A percentile compares a stretch with the other conserved stretches of the same genome.
Conservation (phyloP, 1,139 yeast species). For the Kodamaea arcana region DNA sequence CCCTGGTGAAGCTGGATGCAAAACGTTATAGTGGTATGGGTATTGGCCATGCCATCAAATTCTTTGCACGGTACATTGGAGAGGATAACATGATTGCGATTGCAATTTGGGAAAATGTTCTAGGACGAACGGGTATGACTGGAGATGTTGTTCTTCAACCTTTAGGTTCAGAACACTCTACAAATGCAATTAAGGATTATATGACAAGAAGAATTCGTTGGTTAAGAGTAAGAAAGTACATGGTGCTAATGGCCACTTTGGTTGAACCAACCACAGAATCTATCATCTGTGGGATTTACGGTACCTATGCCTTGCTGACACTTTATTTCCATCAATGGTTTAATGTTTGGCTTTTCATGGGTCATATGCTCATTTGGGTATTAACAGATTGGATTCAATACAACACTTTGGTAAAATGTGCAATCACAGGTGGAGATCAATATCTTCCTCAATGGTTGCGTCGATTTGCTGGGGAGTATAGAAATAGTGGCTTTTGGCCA, state of each 20-base stretch:
- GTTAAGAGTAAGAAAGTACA: slow-evolving; percentile 84
- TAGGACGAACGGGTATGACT: slow-evolving; percentile 72
- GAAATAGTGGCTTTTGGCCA: slow-evolving; percentile 1
- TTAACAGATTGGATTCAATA: slow-evolving; percentile 60
- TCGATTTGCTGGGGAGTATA: slow-evolving; percentile 1
- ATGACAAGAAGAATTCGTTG: slow-evolving; percentile 71
- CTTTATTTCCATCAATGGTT: slow-evolving; percentile 36
- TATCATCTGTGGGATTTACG: slow-evolving; percentile 61
- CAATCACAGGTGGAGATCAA: slow-evolving; percentile 9
- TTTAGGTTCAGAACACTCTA: slow-evolving; percentile 28
- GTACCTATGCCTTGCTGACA: slow-evolving; percentile 55
- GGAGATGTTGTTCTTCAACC: slow-evolving; percentile 83
- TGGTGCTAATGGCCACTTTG: slow-evolving; percentile 82
- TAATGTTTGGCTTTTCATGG: slow-evolving; percentile 33
- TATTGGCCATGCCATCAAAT: slow-evolving; percentile 54
- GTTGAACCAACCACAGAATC: slow-evolving; percentile 87
- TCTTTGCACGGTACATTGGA: slow-evolving; percentile 79
- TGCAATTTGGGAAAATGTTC: slow-evolving; percentile 69
- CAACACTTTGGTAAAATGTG: slow-evolving; percentile 36
- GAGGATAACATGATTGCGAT: slow-evolving; percentile 94
- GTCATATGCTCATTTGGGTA: slow-evolving; percentile 64
- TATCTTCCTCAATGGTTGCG: slow-evolving; percentile 6
- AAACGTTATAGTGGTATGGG: slow-evolving; percentile 25
- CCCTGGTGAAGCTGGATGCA: slow-evolving; percentile 31
- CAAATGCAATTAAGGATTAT: slow-evolving; percentile 50